These are phyloP conservation scores for Alternaria incomplexa DNA, from an alignment of 2,329 filamentous ascomycete genomes.

Conservation along the genomic window DNA sequence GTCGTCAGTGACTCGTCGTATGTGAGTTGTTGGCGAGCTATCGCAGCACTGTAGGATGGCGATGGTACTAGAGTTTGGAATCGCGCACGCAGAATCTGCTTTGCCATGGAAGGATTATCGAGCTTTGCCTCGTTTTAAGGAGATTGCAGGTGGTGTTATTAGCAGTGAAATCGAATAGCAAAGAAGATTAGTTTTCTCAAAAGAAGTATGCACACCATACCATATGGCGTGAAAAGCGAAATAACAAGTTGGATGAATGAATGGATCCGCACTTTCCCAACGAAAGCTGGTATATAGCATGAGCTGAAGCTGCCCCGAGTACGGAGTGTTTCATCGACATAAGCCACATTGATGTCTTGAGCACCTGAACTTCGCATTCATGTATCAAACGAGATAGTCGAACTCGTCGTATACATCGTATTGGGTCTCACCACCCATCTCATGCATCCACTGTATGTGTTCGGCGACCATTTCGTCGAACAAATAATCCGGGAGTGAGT, in stretches of 20 bases:
- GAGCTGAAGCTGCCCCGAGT: background rate
- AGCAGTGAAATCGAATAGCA: background rate
- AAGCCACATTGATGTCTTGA: background rate
- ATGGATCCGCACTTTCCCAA: background rate
- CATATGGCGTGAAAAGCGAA: background rate
- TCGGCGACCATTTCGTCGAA: slow-evolving; percentile 5
- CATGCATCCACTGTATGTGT: slow-evolving; percentile 14
- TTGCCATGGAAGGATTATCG: background rate
- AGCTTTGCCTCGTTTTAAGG: background rate
- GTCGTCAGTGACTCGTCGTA: background rate
- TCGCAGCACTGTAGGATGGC: background rate
- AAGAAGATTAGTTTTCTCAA: background rate
- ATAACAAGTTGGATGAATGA: background rate
- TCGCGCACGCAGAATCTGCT: background rate
- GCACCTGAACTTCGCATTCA: background rate
- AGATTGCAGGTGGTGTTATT: background rate
- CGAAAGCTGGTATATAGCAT: background rate
- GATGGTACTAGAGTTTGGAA: background rate
- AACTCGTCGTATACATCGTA: background rate
- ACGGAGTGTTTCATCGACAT: background rate
- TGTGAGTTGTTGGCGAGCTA: background rate
- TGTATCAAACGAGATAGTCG: background rate
- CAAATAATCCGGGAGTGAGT: background rate
- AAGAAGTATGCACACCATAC: background rate
- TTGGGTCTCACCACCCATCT: background rate